Conservation (phyloP, 148 eudicot species). For the Drosera capensis region DNA sequence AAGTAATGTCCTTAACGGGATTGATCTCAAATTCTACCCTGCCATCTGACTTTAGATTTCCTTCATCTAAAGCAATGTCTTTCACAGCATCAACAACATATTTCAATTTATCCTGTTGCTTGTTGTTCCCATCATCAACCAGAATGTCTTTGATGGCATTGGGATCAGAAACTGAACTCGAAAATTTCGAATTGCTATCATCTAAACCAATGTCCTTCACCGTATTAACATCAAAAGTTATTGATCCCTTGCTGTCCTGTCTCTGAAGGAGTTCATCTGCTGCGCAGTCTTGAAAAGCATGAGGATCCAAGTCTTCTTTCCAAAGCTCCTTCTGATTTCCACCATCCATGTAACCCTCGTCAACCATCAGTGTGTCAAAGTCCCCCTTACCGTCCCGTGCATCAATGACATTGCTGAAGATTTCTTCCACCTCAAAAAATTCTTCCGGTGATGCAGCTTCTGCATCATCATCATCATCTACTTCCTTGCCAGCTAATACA, state of each 20-base stretch:
- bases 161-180: background rate
- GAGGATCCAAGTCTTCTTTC: too few relatives aligned
- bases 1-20: constrained; percentile 17
- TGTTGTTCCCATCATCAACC: background rate
- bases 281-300: too few relatives aligned
- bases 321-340: background rate
- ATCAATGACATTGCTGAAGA: background rate
- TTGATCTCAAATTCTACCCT: constrained; percentile 6
- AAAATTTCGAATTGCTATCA: background rate
- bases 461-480: constrained; percentile 9
- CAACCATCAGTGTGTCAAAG: background rate
- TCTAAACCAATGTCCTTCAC: too few relatives aligned
- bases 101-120: background rate
- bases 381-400: background rate
- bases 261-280: too few relatives aligned
- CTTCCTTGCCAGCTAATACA: constrained; percentile 13
- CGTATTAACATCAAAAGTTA: too few relatives aligned
- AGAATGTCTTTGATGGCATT: background rate
- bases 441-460: constrained; percentile 24
- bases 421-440: constrained; percentile 30
- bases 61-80: constrained; percentile 23
- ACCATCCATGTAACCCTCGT: background rate
- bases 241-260: too few relatives aligned
- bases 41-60: constrained; percentile 6
- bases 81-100: constrained; percentile 9